Evolutionary conservation across 2,329 filamentous ascomycete species (phyloP).

Genomic region (Colletotrichum orchidophilum): DNA sequence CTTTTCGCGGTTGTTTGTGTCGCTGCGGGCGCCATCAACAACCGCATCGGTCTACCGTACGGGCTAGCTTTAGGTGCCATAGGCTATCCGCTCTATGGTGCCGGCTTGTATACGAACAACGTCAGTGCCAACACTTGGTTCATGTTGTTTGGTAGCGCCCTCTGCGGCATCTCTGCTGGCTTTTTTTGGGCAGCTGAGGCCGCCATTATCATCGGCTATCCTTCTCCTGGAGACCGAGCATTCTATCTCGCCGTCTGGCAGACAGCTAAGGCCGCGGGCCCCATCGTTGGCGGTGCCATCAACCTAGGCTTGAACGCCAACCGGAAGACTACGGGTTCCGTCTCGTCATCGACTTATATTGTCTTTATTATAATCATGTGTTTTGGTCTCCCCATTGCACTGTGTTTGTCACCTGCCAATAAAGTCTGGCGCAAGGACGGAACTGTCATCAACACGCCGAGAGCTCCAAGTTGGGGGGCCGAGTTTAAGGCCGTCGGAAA

Average conservation of each 20-base stretch:
- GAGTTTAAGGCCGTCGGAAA: conserved; percentile 12
- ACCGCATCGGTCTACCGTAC: conserved; percentile 15
- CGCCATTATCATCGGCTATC: conserved; percentile 64
- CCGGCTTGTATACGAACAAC: conserved; percentile 16
- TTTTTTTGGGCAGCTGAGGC: conserved; percentile 49
- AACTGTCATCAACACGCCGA: conserved; percentile 54
- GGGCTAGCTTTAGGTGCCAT: conserved; percentile 12
- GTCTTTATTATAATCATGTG: conserved; percentile 75
- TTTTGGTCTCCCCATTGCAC: conserved; percentile 65
- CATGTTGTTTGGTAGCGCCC: conserved; percentile 67
- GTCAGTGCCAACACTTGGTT: conserved; percentile 62
- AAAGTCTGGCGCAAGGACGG: conserved; percentile 72
- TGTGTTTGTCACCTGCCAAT: conserved; percentile 66
- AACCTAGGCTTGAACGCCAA: conserved; percentile 71
- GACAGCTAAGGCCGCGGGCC: conserved; percentile 16
- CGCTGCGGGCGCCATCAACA: conserved; percentile 17
- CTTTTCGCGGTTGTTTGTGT: conserved; percentile 18
- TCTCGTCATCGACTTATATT: conserved; percentile 72
- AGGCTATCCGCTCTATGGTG: conserved; percentile 15
- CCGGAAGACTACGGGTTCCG: conserved; percentile 63
- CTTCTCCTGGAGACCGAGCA: conserved; percentile 38
- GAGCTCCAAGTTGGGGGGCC: neutral
- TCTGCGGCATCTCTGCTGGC: conserved; percentile 51
- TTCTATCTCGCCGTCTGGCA: conserved; percentile 20
- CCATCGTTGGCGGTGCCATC: conserved; percentile 70